Evolutionary conservation across 805 yeast species (phyloP).

Genomic region (Metschnikowia kunwiensis): DNA sequence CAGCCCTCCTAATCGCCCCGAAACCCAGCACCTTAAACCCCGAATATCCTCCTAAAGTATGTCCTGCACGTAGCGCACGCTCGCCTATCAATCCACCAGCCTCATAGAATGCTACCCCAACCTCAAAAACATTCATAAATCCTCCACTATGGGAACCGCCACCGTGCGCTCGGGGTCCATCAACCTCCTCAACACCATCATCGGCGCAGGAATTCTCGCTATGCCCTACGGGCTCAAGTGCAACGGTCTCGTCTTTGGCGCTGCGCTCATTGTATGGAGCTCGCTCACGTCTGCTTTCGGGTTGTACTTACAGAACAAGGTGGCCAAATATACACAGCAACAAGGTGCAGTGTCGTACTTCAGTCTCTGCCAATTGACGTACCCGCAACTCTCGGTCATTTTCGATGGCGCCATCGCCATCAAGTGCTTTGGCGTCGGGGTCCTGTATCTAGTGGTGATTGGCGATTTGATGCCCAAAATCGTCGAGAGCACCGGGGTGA

Average conservation of each 20-base stretch:
- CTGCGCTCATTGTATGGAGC: conserved; percentile 53
- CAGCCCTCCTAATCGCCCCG: no score
- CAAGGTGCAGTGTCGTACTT: conserved; percentile 42
- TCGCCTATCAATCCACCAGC: no score
- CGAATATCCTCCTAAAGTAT: no score
- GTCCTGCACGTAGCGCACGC: no score
- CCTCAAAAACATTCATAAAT: no score
- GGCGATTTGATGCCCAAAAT: conserved; percentile 74
- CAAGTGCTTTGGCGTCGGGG: conserved; percentile 77
- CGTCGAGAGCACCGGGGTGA: conserved; percentile 35
- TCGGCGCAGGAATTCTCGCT: conserved; percentile 78
- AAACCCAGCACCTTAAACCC: no score
- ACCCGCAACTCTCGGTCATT: conserved; percentile 65
- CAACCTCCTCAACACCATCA: conserved; percentile 69
- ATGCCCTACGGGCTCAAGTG: conserved; percentile 70
- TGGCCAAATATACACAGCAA: conserved; percentile 50
- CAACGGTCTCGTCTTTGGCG: conserved; percentile 63
- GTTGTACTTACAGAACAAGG: conserved; percentile 56
- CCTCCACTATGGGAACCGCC: conserved; percentile 18
- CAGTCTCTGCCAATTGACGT: conserved; percentile 53
- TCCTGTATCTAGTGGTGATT: conserved; percentile 67
- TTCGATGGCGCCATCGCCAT: conserved; percentile 73
- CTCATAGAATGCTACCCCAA: no score
- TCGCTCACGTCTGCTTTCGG: conserved; percentile 69
- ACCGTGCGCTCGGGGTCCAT: conserved; percentile 56